phyloP scores from a whole-genome alignment of 208 protist species.

The Zelonia costaricensis region DNA sequence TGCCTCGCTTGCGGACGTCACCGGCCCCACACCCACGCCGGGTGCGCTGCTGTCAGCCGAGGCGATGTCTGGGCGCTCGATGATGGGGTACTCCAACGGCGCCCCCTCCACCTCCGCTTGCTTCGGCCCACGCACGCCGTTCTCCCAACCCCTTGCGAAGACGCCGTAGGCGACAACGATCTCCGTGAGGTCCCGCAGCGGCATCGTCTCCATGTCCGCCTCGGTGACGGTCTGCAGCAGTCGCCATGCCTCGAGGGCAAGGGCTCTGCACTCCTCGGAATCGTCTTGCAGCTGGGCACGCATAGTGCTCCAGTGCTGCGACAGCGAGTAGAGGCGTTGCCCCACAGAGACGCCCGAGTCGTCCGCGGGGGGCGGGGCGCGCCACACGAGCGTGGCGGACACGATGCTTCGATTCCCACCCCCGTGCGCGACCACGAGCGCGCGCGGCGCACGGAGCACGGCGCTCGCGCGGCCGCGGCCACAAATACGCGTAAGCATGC shows the following conservation, averaged over 20 bases:
- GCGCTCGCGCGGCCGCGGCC: too few species aligned
- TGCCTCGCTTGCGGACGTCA: not conserved
- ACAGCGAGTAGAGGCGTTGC: slow-evolving; percentile 24
- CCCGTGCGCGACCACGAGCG: too few species aligned
- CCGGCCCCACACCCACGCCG: not conserved
- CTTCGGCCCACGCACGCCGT: slow-evolving; percentile 56
- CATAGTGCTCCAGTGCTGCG: slow-evolving; percentile 12
- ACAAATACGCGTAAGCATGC: too few species aligned
- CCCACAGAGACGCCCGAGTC: slow-evolving; percentile 5
- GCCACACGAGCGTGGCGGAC: too few species aligned
- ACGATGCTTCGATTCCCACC: too few species aligned
- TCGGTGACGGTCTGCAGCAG: slow-evolving; percentile 47
- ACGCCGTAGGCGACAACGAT: slow-evolving; percentile 61
- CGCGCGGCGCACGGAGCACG: too few species aligned
- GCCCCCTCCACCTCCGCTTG: not conserved
- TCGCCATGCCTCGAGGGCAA: slow-evolving; percentile 55
- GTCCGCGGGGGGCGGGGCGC: too few species aligned
- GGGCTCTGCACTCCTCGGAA: slow-evolving; percentile 1
- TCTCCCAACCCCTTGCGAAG: slow-evolving; percentile 62
- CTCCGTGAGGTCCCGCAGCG: slow-evolving; percentile 42
- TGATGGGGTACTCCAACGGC: slow-evolving; percentile 11
- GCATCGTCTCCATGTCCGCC: slow-evolving; percentile 32
- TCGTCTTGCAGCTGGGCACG: not conserved
- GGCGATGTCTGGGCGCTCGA: slow-evolving; percentile 9
- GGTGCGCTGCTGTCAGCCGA: not conserved